Conservation (phyloP, 108 stramenopile genomes). For the Nitzschia palea region DNA sequence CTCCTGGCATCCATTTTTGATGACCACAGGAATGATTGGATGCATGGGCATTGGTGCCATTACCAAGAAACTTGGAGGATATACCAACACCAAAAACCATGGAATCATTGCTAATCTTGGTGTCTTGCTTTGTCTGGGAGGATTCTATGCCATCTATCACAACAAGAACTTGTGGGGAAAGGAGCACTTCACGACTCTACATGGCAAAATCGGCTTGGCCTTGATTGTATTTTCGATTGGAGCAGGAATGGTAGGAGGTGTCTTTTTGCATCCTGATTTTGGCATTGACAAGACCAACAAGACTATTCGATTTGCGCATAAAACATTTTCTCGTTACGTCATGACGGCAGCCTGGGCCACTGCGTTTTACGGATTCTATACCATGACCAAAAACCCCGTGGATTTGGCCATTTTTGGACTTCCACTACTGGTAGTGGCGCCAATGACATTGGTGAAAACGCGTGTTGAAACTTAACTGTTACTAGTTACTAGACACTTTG, state of each 20-base stretch:
- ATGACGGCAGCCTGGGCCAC: conserved; percentile 59
- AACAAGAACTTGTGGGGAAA: conserved; percentile 71
- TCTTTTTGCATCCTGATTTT: conserved; percentile 85
- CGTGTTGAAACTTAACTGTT: too few species aligned
- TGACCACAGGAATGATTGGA: conserved; percentile 76
- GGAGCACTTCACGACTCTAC: conserved; percentile 56
- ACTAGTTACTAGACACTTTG: too few species aligned
- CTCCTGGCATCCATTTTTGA: conserved; percentile 81
- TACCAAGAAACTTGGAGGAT: conserved; percentile 81
- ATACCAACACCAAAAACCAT: conserved; percentile 83
- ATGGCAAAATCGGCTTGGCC: conserved; percentile 58
- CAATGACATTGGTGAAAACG: conserved; percentile 60
- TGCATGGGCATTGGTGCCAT: conserved; percentile 66
- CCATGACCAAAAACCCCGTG: conserved; percentile 50
- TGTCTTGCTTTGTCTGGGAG: conserved; percentile 40
- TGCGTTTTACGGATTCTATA: conserved; percentile 56
- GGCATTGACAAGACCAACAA: conserved; percentile 80
- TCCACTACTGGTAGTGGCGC: conserved; percentile 60
- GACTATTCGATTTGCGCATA: conserved; percentile 62
- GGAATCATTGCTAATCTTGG: conserved; percentile 64
- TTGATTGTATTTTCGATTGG: conserved; percentile 42
- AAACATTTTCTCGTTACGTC: conserved; percentile 47
- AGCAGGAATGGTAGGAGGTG: conserved; percentile 56
- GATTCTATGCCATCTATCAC: conserved; percentile 71
- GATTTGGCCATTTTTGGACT: conserved; percentile 51